Evolutionary conservation across 2,329 filamentous ascomycete species (phyloP).

Genomic region (Talaromyces sp.): DNA sequence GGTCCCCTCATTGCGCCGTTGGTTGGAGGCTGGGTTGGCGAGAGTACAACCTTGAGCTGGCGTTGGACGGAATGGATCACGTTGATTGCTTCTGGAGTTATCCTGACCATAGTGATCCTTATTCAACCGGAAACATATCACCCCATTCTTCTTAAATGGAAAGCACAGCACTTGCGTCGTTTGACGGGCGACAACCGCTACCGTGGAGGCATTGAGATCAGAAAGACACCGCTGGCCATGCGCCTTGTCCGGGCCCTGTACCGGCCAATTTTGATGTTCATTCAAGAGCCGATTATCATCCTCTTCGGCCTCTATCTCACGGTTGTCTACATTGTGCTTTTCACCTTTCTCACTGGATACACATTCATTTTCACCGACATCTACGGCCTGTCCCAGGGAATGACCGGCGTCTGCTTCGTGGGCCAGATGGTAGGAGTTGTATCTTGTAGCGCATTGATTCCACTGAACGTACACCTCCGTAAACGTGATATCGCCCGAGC

Average conservation of each 20-base stretch:
- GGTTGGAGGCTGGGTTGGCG: conserved; percentile 41
- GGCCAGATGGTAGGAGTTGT: conserved; percentile 41
- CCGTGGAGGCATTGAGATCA: conserved; percentile 42
- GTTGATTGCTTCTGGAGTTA: conserved; percentile 29
- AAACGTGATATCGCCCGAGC: conserved; percentile 39
- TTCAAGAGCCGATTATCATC: conserved; percentile 34
- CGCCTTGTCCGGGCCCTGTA: conserved; percentile 40
- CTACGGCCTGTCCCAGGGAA: conserved; percentile 40
- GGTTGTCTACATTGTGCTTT: conserved; percentile 27
- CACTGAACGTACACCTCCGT: conserved; percentile 40
- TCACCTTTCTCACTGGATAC: conserved; percentile 39
- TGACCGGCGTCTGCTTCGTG: conserved; percentile 44
- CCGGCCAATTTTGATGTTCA: conserved; percentile 44
- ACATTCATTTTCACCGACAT: conserved; percentile 46
- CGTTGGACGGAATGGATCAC: conserved; percentile 44
- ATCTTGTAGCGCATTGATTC: conserved; percentile 33
- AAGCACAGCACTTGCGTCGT: conserved; percentile 35
- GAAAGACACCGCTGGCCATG: conserved; percentile 32
- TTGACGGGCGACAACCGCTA: conserved; percentile 43
- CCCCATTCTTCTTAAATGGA: conserved; percentile 42
- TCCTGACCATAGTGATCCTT: conserved; percentile 32
- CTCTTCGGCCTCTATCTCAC: conserved; percentile 22
- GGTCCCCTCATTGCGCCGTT: conserved; percentile 34
- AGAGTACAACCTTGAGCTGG: conserved; percentile 35
- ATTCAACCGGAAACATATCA: conserved; percentile 48